These are phyloP conservation scores for Plasmodium cynomolgi DNA, from an alignment of 169 alveolate species.

Conservation along the genomic window DNA sequence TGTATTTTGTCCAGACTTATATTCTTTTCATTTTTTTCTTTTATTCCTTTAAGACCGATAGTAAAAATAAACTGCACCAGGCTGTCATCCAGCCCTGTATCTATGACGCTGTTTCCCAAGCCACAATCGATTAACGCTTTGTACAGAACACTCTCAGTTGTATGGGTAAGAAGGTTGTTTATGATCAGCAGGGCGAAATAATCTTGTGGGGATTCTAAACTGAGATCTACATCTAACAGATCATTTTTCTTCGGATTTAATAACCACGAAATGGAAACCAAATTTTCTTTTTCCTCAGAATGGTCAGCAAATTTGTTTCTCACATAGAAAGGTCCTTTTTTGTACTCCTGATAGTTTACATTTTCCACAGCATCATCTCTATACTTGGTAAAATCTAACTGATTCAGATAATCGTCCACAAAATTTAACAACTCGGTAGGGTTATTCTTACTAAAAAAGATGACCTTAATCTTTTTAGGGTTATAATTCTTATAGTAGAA, in stretches of 20 bases:
- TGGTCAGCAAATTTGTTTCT: conserved; percentile 49
- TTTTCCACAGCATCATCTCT: conserved; percentile 61
- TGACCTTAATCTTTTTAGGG: conserved; percentile 86
- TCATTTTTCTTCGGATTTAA: conserved; percentile 57
- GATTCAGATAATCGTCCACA: conserved; percentile 77
- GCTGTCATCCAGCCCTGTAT: conserved; percentile 78
- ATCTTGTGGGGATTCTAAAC: conserved; percentile 65
- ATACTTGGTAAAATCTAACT: conserved; percentile 54
- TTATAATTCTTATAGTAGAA: conserved; percentile 85
- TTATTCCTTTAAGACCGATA: conserved; percentile 70
- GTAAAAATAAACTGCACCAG: conserved; percentile 43
- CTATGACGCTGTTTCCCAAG: conserved; percentile 80
- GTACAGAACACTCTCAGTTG: conserved; percentile 63
- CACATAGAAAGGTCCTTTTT: conserved; percentile 67
- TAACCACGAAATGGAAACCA: conserved; percentile 58
- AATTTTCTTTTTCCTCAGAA: conserved; percentile 73
- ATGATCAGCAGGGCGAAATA: conserved; percentile 54
- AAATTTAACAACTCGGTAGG: conserved; percentile 78
- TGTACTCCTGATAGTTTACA: conserved; percentile 60
- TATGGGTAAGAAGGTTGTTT: conserved; percentile 41
- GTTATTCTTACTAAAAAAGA: conserved; percentile 84
- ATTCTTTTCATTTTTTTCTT: conserved; percentile 44
- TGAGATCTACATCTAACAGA: conserved; percentile 20
- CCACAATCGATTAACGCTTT: conserved; percentile 73
- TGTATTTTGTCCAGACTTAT: conserved; percentile 39